Base-by-base conservation (phyloP, 768 basidiomycete species). In the Boletus speciosus region DNA sequence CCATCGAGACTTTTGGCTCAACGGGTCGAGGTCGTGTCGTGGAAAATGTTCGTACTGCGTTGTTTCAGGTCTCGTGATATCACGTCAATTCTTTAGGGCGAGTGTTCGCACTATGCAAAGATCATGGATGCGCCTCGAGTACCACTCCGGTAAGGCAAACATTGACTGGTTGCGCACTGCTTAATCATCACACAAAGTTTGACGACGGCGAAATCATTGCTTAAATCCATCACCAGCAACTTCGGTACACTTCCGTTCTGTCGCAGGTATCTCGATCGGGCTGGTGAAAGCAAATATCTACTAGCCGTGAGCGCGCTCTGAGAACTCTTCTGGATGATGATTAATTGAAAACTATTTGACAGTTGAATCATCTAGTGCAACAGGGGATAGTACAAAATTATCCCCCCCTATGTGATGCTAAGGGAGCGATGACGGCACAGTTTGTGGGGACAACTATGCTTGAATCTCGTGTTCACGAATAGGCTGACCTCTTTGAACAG, bases 1-100 rank as follows among this genome's bases (percentile, higher is more conserved):
- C 97, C 9, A 96, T 99, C 52, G 97, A 99, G 72, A 99, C 97
- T 2, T 99, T 99, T 69, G 97, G 97, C 11, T 91, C 90, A n/a
- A 98, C 96, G 0, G 96, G 97, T 15, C 79, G 88, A 39, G 97
- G 95, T 8, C 78, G 83, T 25, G 91, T 97, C 21, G 78, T 91
- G 15, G 96, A 98, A 64, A 80, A 79, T 56, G 92, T 91, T 61
- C 9, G 57, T 62, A 75, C 66, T 14, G 40, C 31, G 6, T 19
- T 58, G 43, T 31, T 32, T 35, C 21, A 34, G 21, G 19, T 31
- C 16, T 52, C 21, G 43, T 50, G 52, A 44, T 21, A 49, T 47
- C 40, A 56, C 42, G 29, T 47, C 43, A 6, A 25, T 34, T 37
- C 23, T 46, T 27, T 60, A 93, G 89, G 95, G 95, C 19, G 94